phyloP scores from a whole-genome alignment of 2,329 filamentous ascomycete genomes.

The Diplodia scrobiculata region DNA sequence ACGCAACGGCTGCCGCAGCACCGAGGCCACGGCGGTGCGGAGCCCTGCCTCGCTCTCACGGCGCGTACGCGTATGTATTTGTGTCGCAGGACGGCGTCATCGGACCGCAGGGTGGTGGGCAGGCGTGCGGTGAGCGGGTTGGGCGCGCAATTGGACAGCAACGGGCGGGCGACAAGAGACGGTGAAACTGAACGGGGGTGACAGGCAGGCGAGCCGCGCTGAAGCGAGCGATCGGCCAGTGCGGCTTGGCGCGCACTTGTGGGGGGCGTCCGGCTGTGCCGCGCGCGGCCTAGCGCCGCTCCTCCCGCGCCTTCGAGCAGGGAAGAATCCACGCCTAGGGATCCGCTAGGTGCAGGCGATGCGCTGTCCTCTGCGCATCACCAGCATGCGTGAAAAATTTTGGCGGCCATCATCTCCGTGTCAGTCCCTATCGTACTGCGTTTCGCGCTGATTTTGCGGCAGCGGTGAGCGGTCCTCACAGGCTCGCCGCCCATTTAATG shows the following conservation, averaged over 20 bases:
- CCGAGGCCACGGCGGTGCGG: too few species aligned
- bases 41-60: not conserved
- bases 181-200: constrained; percentile 16
- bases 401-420: constrained; percentile 27
- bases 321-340: not conserved
- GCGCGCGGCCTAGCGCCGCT: constrained; percentile 1
- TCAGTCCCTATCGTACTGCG: constrained; percentile 13
- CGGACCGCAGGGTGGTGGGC: constrained; percentile 12
- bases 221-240: constrained; percentile 8
- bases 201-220: not conserved
- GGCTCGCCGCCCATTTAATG: constrained; percentile 15
- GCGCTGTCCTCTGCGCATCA: constrained; percentile 23
- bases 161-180: constrained; percentile 16
- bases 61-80: constrained; percentile 14
- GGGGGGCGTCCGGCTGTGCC: not conserved
- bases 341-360: constrained; percentile 19
- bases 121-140: constrained; percentile 9
- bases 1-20: not conserved
- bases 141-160: constrained; percentile 1
- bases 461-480: constrained; percentile 1
- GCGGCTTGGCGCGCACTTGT: constrained; percentile 3
- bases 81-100: constrained; percentile 6
- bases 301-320: constrained; percentile 9
- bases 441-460: not conserved
- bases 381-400: constrained; percentile 26